A percentile compares a stretch with the other conserved stretches of the same genome.
These are phyloP conservation scores for Marsdenia floribunda DNA, from an alignment of 257 asterid species.

Conservation along the genomic window DNA sequence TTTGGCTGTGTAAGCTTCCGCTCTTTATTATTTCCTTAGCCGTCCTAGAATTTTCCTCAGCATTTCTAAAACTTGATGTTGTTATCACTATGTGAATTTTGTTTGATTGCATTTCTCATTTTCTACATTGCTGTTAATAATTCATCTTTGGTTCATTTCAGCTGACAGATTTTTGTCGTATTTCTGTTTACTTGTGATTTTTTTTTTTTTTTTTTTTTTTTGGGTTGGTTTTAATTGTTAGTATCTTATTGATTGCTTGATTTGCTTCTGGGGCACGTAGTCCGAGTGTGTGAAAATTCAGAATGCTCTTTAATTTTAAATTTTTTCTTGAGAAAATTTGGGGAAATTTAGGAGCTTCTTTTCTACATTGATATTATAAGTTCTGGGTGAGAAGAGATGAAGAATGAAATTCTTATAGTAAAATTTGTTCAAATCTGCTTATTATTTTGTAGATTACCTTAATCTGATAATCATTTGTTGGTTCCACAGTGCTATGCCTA, in stretches of 20 bases:
- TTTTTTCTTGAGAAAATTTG: background rate
- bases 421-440: background rate
- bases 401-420: background rate
- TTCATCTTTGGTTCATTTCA: background rate
- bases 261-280: conserved; percentile 2
- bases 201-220: background rate
- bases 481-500: background rate
- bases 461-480: background rate
- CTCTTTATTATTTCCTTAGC: background rate
- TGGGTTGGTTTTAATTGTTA: background rate
- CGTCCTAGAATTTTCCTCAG: background rate
- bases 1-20: conserved; percentile 25
- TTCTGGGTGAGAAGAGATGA: background rate
- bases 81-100: background rate
- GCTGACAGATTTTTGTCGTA: background rate
- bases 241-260: background rate
- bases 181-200: background rate
- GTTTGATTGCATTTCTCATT: background rate
- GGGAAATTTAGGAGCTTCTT: background rate
- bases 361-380: background rate
- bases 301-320: background rate
- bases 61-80: background rate
- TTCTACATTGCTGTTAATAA: no score
- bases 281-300: background rate
- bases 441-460: background rate